These are phyloP conservation scores for Phytopythium helicoides DNA, from an alignment of 352 stramenopile species.

Conservation along the genomic window DNA sequence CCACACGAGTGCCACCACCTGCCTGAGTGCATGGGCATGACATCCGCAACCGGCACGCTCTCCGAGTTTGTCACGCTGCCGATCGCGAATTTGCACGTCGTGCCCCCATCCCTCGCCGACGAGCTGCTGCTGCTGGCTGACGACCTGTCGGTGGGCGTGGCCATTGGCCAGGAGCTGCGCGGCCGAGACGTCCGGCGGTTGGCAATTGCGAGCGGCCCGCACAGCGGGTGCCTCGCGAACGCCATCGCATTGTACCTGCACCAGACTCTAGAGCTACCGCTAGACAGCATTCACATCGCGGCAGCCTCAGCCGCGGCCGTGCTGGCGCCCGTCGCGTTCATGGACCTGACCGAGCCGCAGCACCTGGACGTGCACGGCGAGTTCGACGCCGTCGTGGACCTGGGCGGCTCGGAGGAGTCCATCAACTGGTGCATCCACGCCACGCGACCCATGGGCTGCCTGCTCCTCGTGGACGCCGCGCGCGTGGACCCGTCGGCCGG, in stretches of 20 bases:
- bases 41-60: constrained; percentile 25
- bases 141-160: constrained; percentile 37
- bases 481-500: constrained; percentile 20
- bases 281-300: constrained; percentile 28
- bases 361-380: neutral
- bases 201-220: constrained; percentile 20
- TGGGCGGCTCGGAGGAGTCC: constrained; percentile 44
- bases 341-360: neutral
- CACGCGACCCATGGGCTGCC: constrained; percentile 43
- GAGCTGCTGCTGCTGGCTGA: constrained; percentile 39
- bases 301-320: constrained; percentile 6
- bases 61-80: constrained; percentile 44
- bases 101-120: constrained; percentile 30
- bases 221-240: constrained; percentile 14
- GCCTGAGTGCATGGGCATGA: constrained; percentile 26
- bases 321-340: neutral
- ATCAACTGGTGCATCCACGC: constrained; percentile 35
- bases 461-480: constrained; percentile 34
- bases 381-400: constrained; percentile 49
- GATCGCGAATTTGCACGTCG: constrained; percentile 22
- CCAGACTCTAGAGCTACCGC: constrained; percentile 16
- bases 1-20: constrained; percentile 3
- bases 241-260: constrained; percentile 29
- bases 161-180: constrained; percentile 27
- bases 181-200: constrained; percentile 17